These are phyloP conservation scores for Theobroma cacao DNA, from an alignment of 345 rosid species.

Conservation along the genomic window DNA sequence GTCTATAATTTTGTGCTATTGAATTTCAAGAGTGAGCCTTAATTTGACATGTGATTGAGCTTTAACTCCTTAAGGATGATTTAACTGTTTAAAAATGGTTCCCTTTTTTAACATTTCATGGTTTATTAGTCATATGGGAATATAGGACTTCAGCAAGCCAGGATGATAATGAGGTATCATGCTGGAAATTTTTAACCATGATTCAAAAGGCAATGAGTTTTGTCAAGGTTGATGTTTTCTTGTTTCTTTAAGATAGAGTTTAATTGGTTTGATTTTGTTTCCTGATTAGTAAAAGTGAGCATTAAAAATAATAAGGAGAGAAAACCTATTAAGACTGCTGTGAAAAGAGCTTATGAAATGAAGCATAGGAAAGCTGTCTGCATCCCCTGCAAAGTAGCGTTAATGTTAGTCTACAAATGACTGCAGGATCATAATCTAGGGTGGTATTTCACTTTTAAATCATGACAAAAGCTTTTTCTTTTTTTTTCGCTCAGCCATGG, in stretches of 20 bases:
- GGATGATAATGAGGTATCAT: background rate
- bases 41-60: background rate
- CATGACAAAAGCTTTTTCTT: too few species aligned
- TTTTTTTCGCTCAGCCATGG: too few species aligned
- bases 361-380: background rate
- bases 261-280: background rate
- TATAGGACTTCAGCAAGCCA: background rate
- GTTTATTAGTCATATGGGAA: background rate
- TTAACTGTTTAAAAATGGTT: background rate
- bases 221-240: background rate
- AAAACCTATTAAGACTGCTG: background rate
- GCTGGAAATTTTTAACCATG: background rate
- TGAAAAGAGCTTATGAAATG: background rate
- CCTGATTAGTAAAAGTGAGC: background rate
- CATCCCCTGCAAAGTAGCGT: background rate
- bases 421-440: background rate
- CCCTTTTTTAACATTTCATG: background rate
- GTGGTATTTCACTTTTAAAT: background rate
- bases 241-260: background rate
- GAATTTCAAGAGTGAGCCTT: background rate
- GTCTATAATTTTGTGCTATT: background rate
- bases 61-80: background rate
- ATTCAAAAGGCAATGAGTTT: background rate
- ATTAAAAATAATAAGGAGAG: background rate
- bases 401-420: background rate